Evolutionary conservation across 1,284 basidiomycete genomes (phyloP), one percentile per base, ranked within the genome.

Genomic region (Cystobasidium pallidum): DNA sequence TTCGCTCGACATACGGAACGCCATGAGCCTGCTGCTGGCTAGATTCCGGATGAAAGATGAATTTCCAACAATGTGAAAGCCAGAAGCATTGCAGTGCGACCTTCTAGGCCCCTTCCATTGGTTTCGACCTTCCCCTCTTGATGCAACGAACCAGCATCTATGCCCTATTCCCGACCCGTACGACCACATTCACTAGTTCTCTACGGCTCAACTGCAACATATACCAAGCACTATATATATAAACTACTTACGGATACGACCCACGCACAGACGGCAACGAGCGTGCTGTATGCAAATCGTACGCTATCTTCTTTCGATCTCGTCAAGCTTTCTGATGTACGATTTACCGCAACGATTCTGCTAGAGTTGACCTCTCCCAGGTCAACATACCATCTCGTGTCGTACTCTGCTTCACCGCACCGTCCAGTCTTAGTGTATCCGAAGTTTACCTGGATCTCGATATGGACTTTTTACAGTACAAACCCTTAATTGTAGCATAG

Each of bases 181-280:
- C 17, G 45, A 47, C n/a, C 30, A 39, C 7, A 39, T 13, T 7
- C 36, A 13, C 36, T 39, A 7, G 36, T 39, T 28, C 13, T 26
- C 30, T 32, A 57, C 19, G 54, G 54, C 30, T 57, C 54, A 57
- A 19, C 54, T 57, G 54, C 54, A 36, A 34, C 54, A 57, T 57
- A 57, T 21, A 17, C n/a, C n/a, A 13, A 57, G 13, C 15, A 39
- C 13, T 13, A 39, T 7, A 39, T 13, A 39, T 39, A 39, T 10
- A 36, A 57, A 24, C 19, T n/a, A n/a, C n/a, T n/a, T n/a, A n/a
- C n/a, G n/a, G n/a, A n/a, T n/a, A n/a, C n/a, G n/a, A n/a, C n/a
- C n/a, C n/a, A n/a, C n/a, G n/a, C n/a, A n/a, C n/a, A n/a, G n/a
- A n/a, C n/a, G n/a, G n/a, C n/a, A n/a, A 26, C 21, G 52, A 26